Percentiles rank a stretch among this genome's conserved stretches.
These are phyloP conservation scores for Cladorrhinum sp. DNA, from an alignment of 2,329 filamentous ascomycete genomes.

Conservation along the genomic window DNA sequence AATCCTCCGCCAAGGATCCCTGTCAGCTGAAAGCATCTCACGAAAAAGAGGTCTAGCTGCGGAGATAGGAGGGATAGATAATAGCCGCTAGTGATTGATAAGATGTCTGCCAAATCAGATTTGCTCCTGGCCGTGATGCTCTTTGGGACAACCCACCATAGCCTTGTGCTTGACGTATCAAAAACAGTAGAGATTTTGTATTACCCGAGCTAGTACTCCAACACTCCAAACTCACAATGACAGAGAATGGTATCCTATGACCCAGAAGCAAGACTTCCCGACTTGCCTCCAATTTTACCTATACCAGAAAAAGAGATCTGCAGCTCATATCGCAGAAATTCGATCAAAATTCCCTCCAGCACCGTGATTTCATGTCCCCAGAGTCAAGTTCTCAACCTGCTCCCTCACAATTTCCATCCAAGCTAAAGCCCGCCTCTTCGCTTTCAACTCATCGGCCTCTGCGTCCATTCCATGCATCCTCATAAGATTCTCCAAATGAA, in stretches of 20 bases:
- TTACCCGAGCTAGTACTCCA: neutral
- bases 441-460: constrained; percentile 24
- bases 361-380: neutral
- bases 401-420: constrained; percentile 24
- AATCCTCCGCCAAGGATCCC: neutral
- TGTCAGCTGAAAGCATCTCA: neutral
- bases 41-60: neutral
- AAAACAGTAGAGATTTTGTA: neutral
- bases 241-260: neutral
- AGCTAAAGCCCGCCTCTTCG: constrained; percentile 16
- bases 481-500: constrained; percentile 27
- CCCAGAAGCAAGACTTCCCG: neutral
- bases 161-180: neutral
- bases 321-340: neutral
- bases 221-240: neutral
- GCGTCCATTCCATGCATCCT: constrained; percentile 14
- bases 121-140: neutral
- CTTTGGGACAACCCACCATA: no score
- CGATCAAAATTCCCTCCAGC: neutral
- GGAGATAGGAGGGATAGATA: neutral
- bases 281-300: neutral
- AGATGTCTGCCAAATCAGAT: neutral
- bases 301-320: neutral
- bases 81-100: neutral
- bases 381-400: constrained; percentile 22